These are phyloP conservation scores for Grosmannia clavigera DNA, from an alignment of 2,329 filamentous ascomycete species.

Conservation along the genomic window DNA sequence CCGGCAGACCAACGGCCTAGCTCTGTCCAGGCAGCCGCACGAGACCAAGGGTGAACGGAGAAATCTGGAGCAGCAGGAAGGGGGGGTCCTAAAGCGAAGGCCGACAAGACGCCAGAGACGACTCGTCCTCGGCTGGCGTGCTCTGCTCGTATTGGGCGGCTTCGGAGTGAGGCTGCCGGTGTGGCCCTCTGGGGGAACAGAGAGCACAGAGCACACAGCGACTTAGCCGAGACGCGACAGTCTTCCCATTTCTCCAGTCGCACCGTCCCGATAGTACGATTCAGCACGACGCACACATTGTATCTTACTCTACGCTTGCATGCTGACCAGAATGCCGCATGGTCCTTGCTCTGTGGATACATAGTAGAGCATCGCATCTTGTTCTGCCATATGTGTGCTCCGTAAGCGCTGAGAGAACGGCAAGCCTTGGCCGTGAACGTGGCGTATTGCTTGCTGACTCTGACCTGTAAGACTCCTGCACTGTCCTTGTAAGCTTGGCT, in stretches of 20 bases:
- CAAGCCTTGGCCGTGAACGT: too few relatives aligned
- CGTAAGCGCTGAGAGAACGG: too few relatives aligned
- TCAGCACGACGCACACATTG: too few relatives aligned
- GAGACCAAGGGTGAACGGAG: constrained; percentile 2
- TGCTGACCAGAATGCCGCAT: too few relatives aligned
- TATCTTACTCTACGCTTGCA: too few relatives aligned
- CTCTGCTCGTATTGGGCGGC: not conserved
- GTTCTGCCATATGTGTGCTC: too few relatives aligned
- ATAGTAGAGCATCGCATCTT: too few relatives aligned
- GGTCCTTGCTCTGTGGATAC: too few relatives aligned
- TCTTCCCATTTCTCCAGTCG: not conserved
- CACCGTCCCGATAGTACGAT: not conserved
- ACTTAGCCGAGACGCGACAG: not conserved
- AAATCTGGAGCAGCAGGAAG: not conserved
- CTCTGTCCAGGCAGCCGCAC: not conserved
- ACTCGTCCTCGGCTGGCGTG: not conserved
- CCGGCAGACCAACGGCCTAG: not conserved
- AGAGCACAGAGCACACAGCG: not conserved
- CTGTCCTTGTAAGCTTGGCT: not conserved
- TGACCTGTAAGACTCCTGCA: not conserved
- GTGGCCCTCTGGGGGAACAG: not conserved
- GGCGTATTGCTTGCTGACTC: too few relatives aligned
- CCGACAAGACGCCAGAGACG: not conserved
- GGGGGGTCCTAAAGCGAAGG: not conserved
- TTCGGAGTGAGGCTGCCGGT: not conserved